Conservation (phyloP, 768 basidiomycete genomes). For the Amanita fuliginea region DNA sequence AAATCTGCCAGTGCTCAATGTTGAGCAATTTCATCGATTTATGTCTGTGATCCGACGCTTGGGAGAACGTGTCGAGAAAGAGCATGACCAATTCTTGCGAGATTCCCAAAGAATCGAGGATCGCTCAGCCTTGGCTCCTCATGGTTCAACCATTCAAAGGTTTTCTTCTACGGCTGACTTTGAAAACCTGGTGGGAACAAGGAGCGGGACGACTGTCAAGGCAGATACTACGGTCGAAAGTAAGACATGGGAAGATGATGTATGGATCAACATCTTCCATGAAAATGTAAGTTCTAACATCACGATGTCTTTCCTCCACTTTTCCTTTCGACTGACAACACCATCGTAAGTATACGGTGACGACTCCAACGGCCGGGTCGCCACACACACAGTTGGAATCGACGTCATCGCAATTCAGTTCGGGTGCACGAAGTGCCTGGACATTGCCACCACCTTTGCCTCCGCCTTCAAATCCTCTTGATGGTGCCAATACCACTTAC, state of each 20-base stretch:
- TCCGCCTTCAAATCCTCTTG: neutral
- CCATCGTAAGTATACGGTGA: slow-evolving; percentile 6
- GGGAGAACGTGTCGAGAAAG: slow-evolving; percentile 81
- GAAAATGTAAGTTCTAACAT: slow-evolving; percentile 17
- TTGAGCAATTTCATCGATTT: slow-evolving; percentile 86
- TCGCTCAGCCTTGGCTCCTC: slow-evolving; percentile 39
- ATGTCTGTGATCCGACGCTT: slow-evolving; percentile 75
- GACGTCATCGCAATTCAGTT: slow-evolving; percentile 19
- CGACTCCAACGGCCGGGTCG: neutral
- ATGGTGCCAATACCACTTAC: neutral
- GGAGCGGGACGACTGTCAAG: slow-evolving; percentile 32
- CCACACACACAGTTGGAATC: neutral
- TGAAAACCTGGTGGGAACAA: slow-evolving; percentile 70
- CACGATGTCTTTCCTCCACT: neutral
- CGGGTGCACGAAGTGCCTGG: slow-evolving; percentile 9
- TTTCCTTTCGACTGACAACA: slow-evolving; percentile 1
- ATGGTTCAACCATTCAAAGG: slow-evolving; percentile 25
- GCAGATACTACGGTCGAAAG: slow-evolving; percentile 29
- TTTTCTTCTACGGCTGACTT: slow-evolving; percentile 64
- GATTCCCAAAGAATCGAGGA: slow-evolving; percentile 90
- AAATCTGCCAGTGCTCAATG: slow-evolving; percentile 46
- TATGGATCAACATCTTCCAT: slow-evolving; percentile 74
- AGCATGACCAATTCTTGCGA: slow-evolving; percentile 85
- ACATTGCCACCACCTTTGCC: neutral
- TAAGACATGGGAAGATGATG: slow-evolving; percentile 67